Evolutionary conservation across 192 early-diverging fungal genomes (phyloP), one percentile per base, ranked within the genome.

Genomic region (Gryganskiella cystojenkinii): DNA sequence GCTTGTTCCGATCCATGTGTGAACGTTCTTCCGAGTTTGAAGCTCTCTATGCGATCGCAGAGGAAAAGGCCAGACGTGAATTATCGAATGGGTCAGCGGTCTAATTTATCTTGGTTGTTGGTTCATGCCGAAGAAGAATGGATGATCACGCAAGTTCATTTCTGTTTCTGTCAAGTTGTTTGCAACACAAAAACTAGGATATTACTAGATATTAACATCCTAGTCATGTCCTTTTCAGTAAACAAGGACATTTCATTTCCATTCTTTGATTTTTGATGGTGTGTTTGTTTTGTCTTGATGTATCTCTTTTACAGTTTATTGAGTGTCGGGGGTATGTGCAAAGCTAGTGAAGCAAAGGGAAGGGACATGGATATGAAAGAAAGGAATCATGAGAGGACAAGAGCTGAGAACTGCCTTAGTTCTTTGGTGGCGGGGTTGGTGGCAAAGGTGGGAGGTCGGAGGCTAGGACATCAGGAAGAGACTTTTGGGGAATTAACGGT

Each of bases 1-100:
- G 92, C 20, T 37, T 89, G 3, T 96, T 98, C 81, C 64, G 84
- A 19, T 83, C 80, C 43, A 95, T 98, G 92, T 95, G 92, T 61
- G 83, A 87, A 30, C 89, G 92, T 56, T 91, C 92, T 33, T 93
- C 93, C 3, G 95, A 96, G 56, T 91, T 87, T 68, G 85, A 85
- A 17, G 87, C 90, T 6, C 66, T 97, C 54, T 59, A 88, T n/a
- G 85, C 85, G 10, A 88, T 93, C 24, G 91, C 90, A 2, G 85
- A 88, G 42, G 67, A 73, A 22, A 83, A 76, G 61, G 75, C 67
- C 30, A 17, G 67, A n/a, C 27, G 55, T 24, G 57, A 74, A 25
- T 9, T 40, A 40, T 13, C 5, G 37, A 27, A 17, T 7, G 22
- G 49, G 61, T 33, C 37, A 5, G 37, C 13, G 37, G 5, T n/a